Evolutionary conservation across 345 rosid species (phyloP).

Genomic region (Erucastrum elatum): DNA sequence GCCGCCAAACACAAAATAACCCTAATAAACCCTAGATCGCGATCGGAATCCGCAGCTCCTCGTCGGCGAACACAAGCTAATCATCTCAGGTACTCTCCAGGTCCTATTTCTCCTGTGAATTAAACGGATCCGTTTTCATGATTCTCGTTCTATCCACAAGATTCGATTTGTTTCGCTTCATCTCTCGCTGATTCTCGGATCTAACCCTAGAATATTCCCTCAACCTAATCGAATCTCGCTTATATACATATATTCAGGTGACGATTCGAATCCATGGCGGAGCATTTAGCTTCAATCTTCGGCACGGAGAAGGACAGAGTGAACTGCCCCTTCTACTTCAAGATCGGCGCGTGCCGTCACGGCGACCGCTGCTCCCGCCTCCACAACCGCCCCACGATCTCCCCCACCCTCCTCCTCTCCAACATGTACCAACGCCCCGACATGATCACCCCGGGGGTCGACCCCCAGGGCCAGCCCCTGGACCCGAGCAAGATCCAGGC

Average conservation of each 20-base stretch:
- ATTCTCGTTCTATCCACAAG: not conserved
- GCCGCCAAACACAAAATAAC: not conserved
- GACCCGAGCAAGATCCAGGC: conserved; percentile 75
- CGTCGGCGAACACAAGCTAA: not conserved
- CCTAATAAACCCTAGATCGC: conserved; percentile 33
- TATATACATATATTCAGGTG: not conserved
- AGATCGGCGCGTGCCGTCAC: conserved; percentile 83
- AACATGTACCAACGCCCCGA: conserved; percentile 85
- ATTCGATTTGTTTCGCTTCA: not conserved
- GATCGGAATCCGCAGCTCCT: conserved; percentile 9
- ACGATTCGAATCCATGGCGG: conserved; percentile 60
- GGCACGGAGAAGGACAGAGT: conserved; percentile 83
- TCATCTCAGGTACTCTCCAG: not conserved
- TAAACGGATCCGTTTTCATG: not conserved
- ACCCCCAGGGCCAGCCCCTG: conserved; percentile 61
- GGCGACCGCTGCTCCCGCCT: conserved; percentile 87
- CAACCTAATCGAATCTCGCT: not conserved
- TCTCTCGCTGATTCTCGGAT: not conserved
- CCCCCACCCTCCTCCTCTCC: conserved; percentile 71
- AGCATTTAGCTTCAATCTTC: conserved; percentile 84
- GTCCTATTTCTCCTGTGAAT: not conserved
- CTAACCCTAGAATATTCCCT: not conserved
- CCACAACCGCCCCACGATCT: conserved; percentile 71
- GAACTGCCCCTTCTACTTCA: conserved; percentile 84
- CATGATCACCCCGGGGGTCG: conserved; percentile 86